Evolutionary conservation across 2,329 filamentous ascomycete species (phyloP).

Genomic region (Phoma sp.): DNA sequence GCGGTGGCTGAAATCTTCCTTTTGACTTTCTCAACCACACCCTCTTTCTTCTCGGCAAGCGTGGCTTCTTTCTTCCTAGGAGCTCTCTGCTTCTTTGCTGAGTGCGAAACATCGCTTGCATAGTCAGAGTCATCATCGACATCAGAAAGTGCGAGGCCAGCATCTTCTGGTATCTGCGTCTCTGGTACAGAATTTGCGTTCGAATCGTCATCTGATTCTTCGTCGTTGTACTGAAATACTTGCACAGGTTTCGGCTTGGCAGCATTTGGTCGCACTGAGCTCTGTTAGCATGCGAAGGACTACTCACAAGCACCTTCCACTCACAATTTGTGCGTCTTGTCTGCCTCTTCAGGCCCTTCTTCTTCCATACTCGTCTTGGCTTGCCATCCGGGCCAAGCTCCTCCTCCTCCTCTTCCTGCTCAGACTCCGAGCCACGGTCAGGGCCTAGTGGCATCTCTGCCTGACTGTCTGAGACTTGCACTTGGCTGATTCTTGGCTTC

Average conservation of each 20-base stretch:
- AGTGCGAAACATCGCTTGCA: slow-evolving; percentile 49
- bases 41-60: slow-evolving; percentile 26
- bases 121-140: slow-evolving; percentile 48
- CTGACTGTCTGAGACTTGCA: slow-evolving; percentile 53
- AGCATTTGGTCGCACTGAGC: slow-evolving; percentile 47
- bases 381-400: slow-evolving; percentile 61
- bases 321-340: slow-evolving; percentile 69
- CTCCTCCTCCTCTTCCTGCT: slow-evolving; percentile 59
- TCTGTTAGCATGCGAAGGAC: slow-evolving; percentile 26
- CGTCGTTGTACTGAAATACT: slow-evolving; percentile 29
- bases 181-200: slow-evolving; percentile 41
- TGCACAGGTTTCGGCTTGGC: slow-evolving; percentile 52
- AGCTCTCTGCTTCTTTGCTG: slow-evolving; percentile 37
- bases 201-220: slow-evolving; percentile 48
- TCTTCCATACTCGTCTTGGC: slow-evolving; percentile 73
- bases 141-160: slow-evolving; percentile 47
- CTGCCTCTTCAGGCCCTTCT: slow-evolving; percentile 82
- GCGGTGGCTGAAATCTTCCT: slow-evolving; percentile 55
- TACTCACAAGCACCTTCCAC: slow-evolving; percentile 3
- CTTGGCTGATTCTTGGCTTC: slow-evolving; percentile 36
- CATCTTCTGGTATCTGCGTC: slow-evolving; percentile 35
- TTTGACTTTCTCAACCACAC: slow-evolving; percentile 46
- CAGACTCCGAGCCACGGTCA: slow-evolving; percentile 57
- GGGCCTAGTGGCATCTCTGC: slow-evolving; percentile 53
- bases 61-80: slow-evolving; percentile 18